phyloP scores from a whole-genome alignment of 805 yeast genomes.

The Lachancea quebecensis region DNA sequence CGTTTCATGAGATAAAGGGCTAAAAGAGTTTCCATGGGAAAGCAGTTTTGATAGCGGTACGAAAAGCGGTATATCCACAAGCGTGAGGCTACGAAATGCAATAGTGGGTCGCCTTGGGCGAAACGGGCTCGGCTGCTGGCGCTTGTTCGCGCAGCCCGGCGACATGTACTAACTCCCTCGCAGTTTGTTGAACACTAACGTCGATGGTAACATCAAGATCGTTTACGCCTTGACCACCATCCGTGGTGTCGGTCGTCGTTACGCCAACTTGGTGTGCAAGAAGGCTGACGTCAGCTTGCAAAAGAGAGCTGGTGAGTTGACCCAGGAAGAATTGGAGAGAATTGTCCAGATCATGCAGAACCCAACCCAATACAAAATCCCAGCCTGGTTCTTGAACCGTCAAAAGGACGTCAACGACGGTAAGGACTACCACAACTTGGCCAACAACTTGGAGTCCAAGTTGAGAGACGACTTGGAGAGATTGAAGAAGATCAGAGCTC shows the following conservation, averaged over 20 bases:
- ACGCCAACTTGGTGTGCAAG: constrained; percentile 99
- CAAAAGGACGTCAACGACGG: constrained; percentile 98
- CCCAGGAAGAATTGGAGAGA: constrained; percentile 99
- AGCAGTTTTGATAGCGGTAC: too few relatives aligned
- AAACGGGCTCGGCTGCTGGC: too few relatives aligned
- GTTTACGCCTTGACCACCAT: constrained; percentile 99
- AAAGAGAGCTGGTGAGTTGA: constrained; percentile 99
- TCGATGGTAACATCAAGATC: constrained; percentile 99
- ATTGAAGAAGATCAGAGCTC: constrained; percentile 99
- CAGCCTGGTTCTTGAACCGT: constrained; percentile 99
- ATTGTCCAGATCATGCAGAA: constrained; percentile 99
- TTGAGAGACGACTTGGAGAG: constrained; percentile 99
- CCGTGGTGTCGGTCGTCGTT: constrained; percentile 99
- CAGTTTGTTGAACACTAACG: constrained; percentile 99
- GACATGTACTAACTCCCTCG: constrained; percentile 34
- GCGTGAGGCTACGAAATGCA: too few relatives aligned
- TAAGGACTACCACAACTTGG: constrained; percentile 97
- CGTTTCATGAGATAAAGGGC: too few relatives aligned
- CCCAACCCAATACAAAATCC: constrained; percentile 99
- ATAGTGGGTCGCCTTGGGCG: too few relatives aligned
- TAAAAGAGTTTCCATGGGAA: too few relatives aligned
- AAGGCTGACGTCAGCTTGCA: constrained; percentile 98
- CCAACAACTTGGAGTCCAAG: constrained; percentile 98
- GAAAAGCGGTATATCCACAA: too few relatives aligned
- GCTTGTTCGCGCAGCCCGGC: background rate